Conservation (phyloP, 2,329 filamentous ascomycete species). For the Nemania bipapillata region DNA sequence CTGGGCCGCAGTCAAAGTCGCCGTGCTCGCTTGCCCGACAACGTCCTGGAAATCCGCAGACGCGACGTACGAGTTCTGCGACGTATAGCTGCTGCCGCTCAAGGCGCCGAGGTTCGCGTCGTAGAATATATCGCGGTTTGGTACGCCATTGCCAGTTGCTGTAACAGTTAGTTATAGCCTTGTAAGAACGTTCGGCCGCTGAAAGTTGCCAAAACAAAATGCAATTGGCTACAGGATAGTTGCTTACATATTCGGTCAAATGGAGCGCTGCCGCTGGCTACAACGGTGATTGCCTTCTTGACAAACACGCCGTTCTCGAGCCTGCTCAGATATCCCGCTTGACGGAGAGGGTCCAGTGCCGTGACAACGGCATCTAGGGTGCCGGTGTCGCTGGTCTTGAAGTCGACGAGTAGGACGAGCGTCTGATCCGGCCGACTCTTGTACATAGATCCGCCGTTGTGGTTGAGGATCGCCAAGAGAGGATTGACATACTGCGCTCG, state of each 20-base stretch:
- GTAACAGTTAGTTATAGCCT: background rate
- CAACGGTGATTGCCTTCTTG: constrained; percentile 45
- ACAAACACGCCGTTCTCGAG: constrained; percentile 42
- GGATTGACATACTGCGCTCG: constrained; percentile 46
- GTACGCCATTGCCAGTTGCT: constrained; percentile 42
- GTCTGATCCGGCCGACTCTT: constrained; percentile 41
- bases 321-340: constrained; percentile 47
- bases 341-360: constrained; percentile 46
- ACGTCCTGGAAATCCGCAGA: constrained; percentile 46
- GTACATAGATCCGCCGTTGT: constrained; percentile 46
- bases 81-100: constrained; percentile 36
- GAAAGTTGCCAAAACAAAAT: background rate
- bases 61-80: constrained; percentile 47
- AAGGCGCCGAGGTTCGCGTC: constrained; percentile 45
- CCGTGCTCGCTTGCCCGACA: constrained; percentile 40
- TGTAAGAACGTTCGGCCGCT: no score
- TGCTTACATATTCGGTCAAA: constrained; percentile 43
- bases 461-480: constrained; percentile 45
- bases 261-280: constrained; percentile 46
- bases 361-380: constrained; percentile 47
- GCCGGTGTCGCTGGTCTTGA: constrained; percentile 44
- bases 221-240: background rate
- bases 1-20: constrained; percentile 35
- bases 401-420: constrained; percentile 47
- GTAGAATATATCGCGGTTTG: constrained; percentile 46